These are phyloP conservation scores for Calycina marina DNA, from an alignment of 2,329 filamentous ascomycete species.

Conservation along the genomic window DNA sequence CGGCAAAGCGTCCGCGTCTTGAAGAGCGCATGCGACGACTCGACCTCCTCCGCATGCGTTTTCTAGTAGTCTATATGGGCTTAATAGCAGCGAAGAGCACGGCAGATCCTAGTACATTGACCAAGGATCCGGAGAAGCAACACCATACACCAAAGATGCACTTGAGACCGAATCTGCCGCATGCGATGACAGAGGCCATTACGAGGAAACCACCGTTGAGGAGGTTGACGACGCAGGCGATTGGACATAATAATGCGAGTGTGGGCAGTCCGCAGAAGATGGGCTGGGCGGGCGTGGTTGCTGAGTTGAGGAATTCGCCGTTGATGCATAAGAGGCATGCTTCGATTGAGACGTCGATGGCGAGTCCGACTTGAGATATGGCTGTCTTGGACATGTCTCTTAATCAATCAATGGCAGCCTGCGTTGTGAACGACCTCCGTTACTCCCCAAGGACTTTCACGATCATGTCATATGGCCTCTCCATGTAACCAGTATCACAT, in stretches of 20 bases:
- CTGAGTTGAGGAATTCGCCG: slow-evolving; percentile 46
- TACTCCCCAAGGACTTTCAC: no score
- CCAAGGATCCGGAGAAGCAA: slow-evolving; percentile 15
- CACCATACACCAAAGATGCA: slow-evolving; percentile 10
- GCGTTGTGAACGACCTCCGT: no score
- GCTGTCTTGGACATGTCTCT: no score
- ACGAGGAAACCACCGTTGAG: slow-evolving; percentile 28
- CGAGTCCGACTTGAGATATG: no score
- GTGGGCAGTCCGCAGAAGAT: slow-evolving; percentile 32
- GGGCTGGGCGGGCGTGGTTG: slow-evolving; percentile 49
- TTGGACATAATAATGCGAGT: slow-evolving; percentile 37
- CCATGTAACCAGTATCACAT: no score
- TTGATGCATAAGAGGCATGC: slow-evolving; percentile 45
- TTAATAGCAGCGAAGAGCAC: slow-evolving; percentile 31
- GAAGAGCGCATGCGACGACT: slow-evolving; percentile 43
- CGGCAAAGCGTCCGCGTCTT: slow-evolving; percentile 34
- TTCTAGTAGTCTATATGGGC: slow-evolving; percentile 49
- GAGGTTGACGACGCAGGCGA: slow-evolving; percentile 37
- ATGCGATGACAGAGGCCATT: slow-evolving; percentile 17
- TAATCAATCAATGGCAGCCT: no score
- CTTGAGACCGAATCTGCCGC: slow-evolving; percentile 12
- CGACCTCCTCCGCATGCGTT: slow-evolving; percentile 48
- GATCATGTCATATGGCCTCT: no score
- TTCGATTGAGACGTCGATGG: slow-evolving; percentile 45
- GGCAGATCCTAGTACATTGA: slow-evolving; percentile 6